Conservation (phyloP, 2,329 filamentous ascomycete species). For the Stylonectria norvegica region DNA sequence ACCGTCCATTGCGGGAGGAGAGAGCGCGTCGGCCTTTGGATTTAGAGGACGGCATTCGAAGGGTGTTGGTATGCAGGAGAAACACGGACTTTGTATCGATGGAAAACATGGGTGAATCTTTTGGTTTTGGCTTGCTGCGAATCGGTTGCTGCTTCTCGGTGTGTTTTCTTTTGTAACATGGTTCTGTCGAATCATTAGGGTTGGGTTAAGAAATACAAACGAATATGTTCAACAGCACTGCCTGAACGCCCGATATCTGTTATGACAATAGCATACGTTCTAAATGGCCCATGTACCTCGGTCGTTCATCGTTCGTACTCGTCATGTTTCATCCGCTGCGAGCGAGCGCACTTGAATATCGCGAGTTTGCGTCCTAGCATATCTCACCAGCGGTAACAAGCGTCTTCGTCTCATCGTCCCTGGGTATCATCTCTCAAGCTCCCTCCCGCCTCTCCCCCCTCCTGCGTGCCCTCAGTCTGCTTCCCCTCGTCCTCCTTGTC, state of each 20-base stretch:
- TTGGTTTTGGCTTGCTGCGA: conserved; percentile 18
- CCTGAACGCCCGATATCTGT: neutral
- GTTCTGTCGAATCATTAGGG: conserved; percentile 24
- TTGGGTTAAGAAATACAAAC: conserved; percentile 24
- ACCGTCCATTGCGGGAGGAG: neutral
- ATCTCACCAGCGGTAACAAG: no score
- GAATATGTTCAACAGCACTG: conserved; percentile 20
- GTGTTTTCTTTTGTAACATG: conserved; percentile 28
- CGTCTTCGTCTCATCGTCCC: neutral
- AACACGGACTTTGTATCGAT: conserved; percentile 18
- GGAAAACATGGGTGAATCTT: conserved; percentile 16
- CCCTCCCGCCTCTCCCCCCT: conserved; percentile 20
- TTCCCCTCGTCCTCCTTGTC: conserved; percentile 56
- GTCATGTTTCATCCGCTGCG: no score
- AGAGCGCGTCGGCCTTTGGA: neutral
- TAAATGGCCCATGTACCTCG: neutral
- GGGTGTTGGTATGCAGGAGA: conserved; percentile 1
- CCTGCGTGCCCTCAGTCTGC: conserved; percentile 24
- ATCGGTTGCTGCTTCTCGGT: conserved; percentile 16
- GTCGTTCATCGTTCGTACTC: no score
- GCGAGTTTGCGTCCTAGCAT: no score
- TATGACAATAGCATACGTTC: neutral
- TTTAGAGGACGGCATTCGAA: neutral
- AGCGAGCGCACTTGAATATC: no score
- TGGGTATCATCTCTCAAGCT: neutral